Base-by-base conservation (phyloP, 306 rosid species). In the Trifolium subterraneum region DNA sequence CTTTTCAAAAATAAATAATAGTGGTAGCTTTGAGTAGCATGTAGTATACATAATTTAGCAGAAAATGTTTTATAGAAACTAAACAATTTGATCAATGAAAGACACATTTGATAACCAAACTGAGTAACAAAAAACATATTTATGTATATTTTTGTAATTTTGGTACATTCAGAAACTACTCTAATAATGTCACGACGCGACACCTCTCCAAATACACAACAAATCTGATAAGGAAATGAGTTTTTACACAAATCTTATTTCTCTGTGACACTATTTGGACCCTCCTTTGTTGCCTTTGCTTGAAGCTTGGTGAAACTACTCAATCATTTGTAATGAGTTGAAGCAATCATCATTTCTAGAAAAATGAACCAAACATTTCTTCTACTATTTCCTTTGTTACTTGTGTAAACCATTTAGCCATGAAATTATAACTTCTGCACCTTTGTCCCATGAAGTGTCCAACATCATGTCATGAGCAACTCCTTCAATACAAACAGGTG, bases 391-490 rank as follows among this genome's bases (percentile, higher is more conserved):
- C 45, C 71, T 19, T 48, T 71, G 69, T 64, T 79, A 69, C 42
- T 47, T 73, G 20, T 64, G 67, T 51, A 83, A 80, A 68, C 81
- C 62, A 65, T 79, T 72, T 20, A 92, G 78, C 98, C 96, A 92
- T 64, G 94, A 82, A 54, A 83, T 76, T 51, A 90, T 87, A 64
- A 79, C 84, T 65, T 88, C 4, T 70, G 96, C 93, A 59, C 91
- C 98, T 78, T 81, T 86, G 71, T 88, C 88, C 98, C 97, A 89
- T 1, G 88, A 84, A 68, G 81, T 63, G 61, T 93, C 98, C 87
- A 86, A 80, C 98, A 93, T 90, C 88, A 93, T 89, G 82, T 93
- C 97, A 77, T 93, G 97, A 22, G 95, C 97, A 80, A 82, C 81
- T 25, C 79, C 93, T 75, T 89, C 88, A 44, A 90, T 64, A 68